phyloP scores from a whole-genome alignment of 768 basidiomycete genomes.

The Lepiota venenata region DNA sequence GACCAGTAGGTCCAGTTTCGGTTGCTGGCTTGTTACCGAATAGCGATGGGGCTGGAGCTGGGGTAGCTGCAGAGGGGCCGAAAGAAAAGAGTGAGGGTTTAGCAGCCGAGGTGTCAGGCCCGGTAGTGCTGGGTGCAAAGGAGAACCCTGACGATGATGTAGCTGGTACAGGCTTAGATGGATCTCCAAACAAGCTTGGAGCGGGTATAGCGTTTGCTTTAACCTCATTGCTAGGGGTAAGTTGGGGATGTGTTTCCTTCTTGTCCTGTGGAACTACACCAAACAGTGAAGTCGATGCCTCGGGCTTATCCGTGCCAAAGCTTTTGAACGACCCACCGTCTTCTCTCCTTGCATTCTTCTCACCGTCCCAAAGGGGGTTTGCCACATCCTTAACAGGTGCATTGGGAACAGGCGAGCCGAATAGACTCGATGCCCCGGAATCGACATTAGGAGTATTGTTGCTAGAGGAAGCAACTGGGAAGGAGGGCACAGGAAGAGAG shows the following conservation, averaged over 20 bases:
- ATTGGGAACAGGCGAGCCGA: conserved; percentile 14
- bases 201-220: neutral
- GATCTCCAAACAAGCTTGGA: neutral
- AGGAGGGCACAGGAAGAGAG: conserved; percentile 9
- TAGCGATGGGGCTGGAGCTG: neutral
- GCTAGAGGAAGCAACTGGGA: conserved; percentile 12
- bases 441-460: conserved; percentile 8
- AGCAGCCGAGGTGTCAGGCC: neutral
- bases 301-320: neutral
- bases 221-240: neutral
- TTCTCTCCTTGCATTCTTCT: conserved; percentile 20
- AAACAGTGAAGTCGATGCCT: conserved; percentile 5
- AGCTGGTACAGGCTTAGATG: neutral
- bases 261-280: conserved; percentile 1
- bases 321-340: neutral
- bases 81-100: conserved; percentile 17
- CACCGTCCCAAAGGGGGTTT: conserved; percentile 44
- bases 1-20: neutral
- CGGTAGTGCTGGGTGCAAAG: neutral
- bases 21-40: conserved; percentile 4
- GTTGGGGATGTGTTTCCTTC: neutral
- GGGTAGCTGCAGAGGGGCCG: conserved; percentile 11
- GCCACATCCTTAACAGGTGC: conserved; percentile 35
- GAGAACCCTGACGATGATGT: neutral
- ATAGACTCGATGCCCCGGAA: conserved; percentile 7